phyloP scores from a whole-genome alignment of 2,329 filamentous ascomycete genomes.

The Cercospora sojina region DNA sequence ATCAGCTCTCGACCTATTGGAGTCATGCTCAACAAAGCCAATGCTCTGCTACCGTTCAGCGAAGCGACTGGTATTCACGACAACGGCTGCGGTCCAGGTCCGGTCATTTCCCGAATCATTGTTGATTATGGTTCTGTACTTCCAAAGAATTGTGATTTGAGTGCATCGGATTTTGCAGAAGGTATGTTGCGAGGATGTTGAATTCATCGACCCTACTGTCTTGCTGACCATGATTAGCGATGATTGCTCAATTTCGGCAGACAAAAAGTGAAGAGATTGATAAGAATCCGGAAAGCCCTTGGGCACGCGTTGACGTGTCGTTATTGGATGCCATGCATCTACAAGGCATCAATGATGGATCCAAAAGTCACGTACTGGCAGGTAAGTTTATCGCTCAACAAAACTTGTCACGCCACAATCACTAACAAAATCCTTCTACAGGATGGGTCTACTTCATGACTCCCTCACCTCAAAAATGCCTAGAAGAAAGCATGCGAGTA shows the following conservation, averaged over 20 bases:
- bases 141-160: slow-evolving; percentile 23
- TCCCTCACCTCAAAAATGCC: slow-evolving; percentile 27
- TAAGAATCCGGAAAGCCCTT: slow-evolving; percentile 21
- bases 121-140: slow-evolving; percentile 26
- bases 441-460: slow-evolving; percentile 21
- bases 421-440: background rate
- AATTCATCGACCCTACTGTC: background rate
- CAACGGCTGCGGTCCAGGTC: slow-evolving; percentile 37
- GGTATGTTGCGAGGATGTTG: background rate
- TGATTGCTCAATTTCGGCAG: slow-evolving; percentile 31
- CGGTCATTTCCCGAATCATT: slow-evolving; percentile 31
- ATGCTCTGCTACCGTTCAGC: slow-evolving; percentile 31
- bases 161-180: slow-evolving; percentile 34
- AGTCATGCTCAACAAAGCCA: slow-evolving; percentile 29
- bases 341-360: slow-evolving; percentile 23
- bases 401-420: background rate
- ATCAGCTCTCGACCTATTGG: slow-evolving; percentile 25
- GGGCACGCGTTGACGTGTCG: slow-evolving; percentile 30
- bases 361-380: slow-evolving; percentile 34
- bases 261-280: slow-evolving; percentile 21
- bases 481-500: slow-evolving; percentile 31
- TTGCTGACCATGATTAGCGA: slow-evolving; percentile 18
- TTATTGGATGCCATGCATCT: slow-evolving; percentile 35
- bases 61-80: slow-evolving; percentile 36
- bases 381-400: slow-evolving; percentile 17